Percentiles rank a stretch among this genome's conserved stretches.
phyloP scores from a whole-genome alignment of 1,284 basidiomycete genomes.

The Bondarzewia mesenterica region DNA sequence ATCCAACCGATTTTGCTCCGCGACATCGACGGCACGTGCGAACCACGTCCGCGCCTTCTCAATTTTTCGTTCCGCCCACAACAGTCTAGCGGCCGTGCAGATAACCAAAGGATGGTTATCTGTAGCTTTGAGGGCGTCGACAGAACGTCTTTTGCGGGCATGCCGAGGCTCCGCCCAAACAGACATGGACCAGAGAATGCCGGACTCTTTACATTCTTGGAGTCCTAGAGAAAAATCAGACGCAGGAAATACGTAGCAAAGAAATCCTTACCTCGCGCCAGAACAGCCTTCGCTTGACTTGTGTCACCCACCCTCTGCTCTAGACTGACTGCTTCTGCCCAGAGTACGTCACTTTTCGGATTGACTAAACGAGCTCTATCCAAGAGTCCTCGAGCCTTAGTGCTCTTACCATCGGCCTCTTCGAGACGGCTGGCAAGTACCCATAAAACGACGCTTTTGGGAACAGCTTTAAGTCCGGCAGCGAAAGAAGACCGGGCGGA shows the following conservation, averaged over 20 bases:
- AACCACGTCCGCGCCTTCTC: slow-evolving; percentile 96
- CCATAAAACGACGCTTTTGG: slow-evolving; percentile 82
- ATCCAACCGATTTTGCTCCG: no score
- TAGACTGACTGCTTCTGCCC: slow-evolving; percentile 86
- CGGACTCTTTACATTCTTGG: slow-evolving; percentile 88
- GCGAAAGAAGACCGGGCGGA: slow-evolving; percentile 75
- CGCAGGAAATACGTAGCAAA: no score
- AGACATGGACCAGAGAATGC: slow-evolving; percentile 83
- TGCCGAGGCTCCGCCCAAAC: slow-evolving; percentile 90
- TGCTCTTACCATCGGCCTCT: slow-evolving; percentile 80
- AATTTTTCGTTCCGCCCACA: slow-evolving; percentile 92
- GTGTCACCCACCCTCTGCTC: slow-evolving; percentile 81
- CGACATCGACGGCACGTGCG: slow-evolving; percentile 68
- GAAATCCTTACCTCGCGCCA: no score
- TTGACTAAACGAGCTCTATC: slow-evolving; percentile 88
- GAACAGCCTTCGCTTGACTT: slow-evolving; percentile 77
- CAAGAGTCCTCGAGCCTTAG: slow-evolving; percentile 87
- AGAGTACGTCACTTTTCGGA: slow-evolving; percentile 76
- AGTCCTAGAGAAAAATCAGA: no score
- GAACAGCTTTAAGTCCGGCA: slow-evolving; percentile 75
- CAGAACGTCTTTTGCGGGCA: slow-evolving; percentile 78
- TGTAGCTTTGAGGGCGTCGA: slow-evolving; percentile 92
- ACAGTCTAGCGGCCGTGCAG: slow-evolving; percentile 84
- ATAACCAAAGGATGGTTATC: slow-evolving; percentile 83
- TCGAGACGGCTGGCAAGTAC: slow-evolving; percentile 83